These are phyloP conservation scores for Cytospora mali DNA, from an alignment of 2,329 filamentous ascomycete species.

Conservation along the genomic window DNA sequence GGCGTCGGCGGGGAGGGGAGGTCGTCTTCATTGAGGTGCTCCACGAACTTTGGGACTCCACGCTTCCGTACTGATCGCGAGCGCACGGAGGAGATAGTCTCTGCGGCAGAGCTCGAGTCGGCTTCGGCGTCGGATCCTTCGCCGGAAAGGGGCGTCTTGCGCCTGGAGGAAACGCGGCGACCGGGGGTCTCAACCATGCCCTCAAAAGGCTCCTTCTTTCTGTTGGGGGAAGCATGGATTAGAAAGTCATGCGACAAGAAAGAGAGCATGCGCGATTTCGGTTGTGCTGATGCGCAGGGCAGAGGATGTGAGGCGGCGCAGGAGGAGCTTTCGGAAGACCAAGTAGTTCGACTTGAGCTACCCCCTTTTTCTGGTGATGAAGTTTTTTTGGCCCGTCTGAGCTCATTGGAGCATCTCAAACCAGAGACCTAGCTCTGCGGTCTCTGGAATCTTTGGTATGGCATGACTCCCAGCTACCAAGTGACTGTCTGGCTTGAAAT, in stretches of 20 bases:
- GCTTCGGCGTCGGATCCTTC: conserved; percentile 51
- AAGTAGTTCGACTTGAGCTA: neutral
- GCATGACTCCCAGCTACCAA: neutral
- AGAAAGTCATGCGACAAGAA: neutral
- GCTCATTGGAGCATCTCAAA: neutral
- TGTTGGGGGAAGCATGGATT: conserved; percentile 33
- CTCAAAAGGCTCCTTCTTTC: conserved; percentile 64
- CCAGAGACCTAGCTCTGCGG: neutral
- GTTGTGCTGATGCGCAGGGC: neutral
- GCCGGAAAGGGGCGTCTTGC: conserved; percentile 52
- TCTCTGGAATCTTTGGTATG: neutral
- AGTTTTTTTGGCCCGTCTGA: neutral
- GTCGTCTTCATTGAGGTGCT: conserved; percentile 52
- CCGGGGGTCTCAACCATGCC: conserved; percentile 63
- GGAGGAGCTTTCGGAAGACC: neutral
- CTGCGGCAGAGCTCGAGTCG: conserved; percentile 52
- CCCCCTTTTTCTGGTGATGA: neutral
- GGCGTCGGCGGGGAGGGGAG: conserved; percentile 32
- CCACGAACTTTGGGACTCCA: conserved; percentile 51
- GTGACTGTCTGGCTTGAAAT: neutral
- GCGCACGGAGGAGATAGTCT: conserved; percentile 37
- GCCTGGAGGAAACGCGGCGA: conserved; percentile 48
- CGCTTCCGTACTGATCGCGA: conserved; percentile 47
- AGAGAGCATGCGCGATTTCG: neutral
- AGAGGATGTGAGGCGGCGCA: neutral